phyloP scores from a whole-genome alignment of 2,329 filamentous ascomycete species.

The Calonectria honghensis region DNA sequence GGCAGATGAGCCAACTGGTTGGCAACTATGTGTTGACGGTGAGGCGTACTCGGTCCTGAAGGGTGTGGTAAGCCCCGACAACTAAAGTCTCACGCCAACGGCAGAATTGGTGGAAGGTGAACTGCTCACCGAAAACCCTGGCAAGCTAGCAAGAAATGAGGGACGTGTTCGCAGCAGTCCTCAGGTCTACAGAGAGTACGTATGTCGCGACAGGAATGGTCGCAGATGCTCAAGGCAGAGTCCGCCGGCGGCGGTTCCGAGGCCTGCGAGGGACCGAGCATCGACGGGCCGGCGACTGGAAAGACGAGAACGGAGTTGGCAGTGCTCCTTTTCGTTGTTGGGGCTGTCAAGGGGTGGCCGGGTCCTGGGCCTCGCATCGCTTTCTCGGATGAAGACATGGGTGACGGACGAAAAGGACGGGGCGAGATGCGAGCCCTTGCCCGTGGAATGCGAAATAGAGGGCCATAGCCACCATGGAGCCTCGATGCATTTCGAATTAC shows the following conservation, averaged over 20 bases:
- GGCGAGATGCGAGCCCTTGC: slow-evolving; percentile 26
- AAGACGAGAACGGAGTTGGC: slow-evolving; percentile 10
- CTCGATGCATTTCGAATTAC: slow-evolving; percentile 24
- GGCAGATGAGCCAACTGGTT: slow-evolving; percentile 25
- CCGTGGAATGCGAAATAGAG: slow-evolving; percentile 14
- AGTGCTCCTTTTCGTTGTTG: slow-evolving; percentile 3
- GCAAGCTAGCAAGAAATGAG: slow-evolving; percentile 39
- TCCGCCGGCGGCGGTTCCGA: slow-evolving; percentile 28
- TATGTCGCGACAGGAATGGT: slow-evolving; percentile 32
- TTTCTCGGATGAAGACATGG: slow-evolving; percentile 31
- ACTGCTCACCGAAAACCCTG: background rate
- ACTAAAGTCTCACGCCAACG: slow-evolving; percentile 15
- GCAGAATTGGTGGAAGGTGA: slow-evolving; percentile 12
- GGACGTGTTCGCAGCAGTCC: slow-evolving; percentile 34
- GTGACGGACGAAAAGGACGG: slow-evolving; percentile 28
- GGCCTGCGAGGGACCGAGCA: slow-evolving; percentile 31
- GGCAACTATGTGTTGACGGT: background rate
- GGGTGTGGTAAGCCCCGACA: slow-evolving; percentile 3
- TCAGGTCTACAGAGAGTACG: slow-evolving; percentile 29
- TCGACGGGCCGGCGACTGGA: slow-evolving; percentile 10
- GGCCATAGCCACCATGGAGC: slow-evolving; percentile 34
- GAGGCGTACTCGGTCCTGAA: slow-evolving; percentile 7
- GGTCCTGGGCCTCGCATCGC: slow-evolving; percentile 12
- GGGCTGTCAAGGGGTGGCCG: background rate
- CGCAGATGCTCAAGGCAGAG: slow-evolving; percentile 27